phyloP scores from a whole-genome alignment of 768 basidiomycete genomes.

The Kwoniella dejecticola region DNA sequence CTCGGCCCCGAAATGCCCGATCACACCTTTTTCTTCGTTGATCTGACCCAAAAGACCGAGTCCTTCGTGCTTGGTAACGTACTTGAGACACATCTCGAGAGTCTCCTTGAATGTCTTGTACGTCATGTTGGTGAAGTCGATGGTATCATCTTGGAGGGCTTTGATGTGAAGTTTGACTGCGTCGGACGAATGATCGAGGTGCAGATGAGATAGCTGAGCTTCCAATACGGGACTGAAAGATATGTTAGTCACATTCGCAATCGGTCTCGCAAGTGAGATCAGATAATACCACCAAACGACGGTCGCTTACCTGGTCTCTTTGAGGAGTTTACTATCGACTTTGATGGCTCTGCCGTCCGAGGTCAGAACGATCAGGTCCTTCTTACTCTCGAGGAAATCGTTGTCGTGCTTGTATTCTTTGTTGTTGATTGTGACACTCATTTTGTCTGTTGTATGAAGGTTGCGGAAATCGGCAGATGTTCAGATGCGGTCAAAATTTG shows the following conservation, averaged over 20 bases:
- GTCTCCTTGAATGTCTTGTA: neutral
- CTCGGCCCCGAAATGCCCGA: neutral
- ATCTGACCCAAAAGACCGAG: neutral
- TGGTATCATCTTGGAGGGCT: neutral
- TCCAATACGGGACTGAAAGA: slow-evolving; percentile 15
- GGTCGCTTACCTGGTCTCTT: slow-evolving; percentile 14
- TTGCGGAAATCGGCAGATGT: too few relatives aligned
- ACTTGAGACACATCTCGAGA: neutral
- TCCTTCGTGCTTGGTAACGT: neutral
- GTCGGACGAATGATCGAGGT: neutral
- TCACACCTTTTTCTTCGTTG: neutral
- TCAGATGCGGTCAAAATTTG: too few relatives aligned
- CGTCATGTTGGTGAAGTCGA: too few relatives aligned
- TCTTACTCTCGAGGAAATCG: neutral
- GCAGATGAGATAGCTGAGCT: slow-evolving; percentile 2
- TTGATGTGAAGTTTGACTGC: neutral
- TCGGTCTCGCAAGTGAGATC: too few relatives aligned
- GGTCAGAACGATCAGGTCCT: slow-evolving; percentile 16
- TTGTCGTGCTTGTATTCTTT: slow-evolving; percentile 16
- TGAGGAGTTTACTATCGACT: neutral
- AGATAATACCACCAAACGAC: too few relatives aligned
- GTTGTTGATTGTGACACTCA: neutral
- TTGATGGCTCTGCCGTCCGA: slow-evolving; percentile 6
- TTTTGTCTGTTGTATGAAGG: too few relatives aligned
- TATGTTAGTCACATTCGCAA: neutral